These are phyloP conservation scores for Pyrenophora seminiperda DNA, from an alignment of 2,329 filamentous ascomycete genomes.

Conservation along the genomic window DNA sequence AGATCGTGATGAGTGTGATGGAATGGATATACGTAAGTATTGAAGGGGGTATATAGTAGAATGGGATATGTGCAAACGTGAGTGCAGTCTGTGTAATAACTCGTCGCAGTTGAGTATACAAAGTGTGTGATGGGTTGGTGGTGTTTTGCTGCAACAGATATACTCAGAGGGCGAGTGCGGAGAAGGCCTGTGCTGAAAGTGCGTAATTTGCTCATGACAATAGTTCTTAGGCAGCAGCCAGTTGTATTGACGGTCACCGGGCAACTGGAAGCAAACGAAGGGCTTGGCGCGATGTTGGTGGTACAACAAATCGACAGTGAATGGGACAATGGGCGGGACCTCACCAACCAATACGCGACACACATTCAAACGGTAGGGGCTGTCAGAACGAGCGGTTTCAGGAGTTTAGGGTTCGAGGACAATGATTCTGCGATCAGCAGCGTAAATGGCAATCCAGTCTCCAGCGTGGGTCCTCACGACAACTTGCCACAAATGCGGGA, in stretches of 20 bases:
- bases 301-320: conserved; percentile 6
- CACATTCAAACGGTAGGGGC: background rate
- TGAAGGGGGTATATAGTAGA: no score
- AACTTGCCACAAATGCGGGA: no score
- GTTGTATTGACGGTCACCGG: background rate
- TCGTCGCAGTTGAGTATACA: background rate
- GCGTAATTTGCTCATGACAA: background rate
- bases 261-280: conserved; percentile 5
- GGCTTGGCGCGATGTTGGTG: conserved; percentile 2
- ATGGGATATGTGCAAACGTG: no score
- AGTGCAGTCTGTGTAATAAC: no score
- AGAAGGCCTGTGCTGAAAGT: background rate
- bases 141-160: background rate
- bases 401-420: background rate
- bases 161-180: background rate
- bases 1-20: background rate
- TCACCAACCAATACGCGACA: background rate
- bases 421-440: background rate
- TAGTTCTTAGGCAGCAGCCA: background rate
- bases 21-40: no score
- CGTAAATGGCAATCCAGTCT: background rate
- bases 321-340: background rate
- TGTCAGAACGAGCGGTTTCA: background rate
- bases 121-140: background rate
- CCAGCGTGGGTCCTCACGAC: no score